Evolutionary conservation across 31 red algal species (phyloP).

Genomic region (Asparagopsis taxiformis): DNA sequence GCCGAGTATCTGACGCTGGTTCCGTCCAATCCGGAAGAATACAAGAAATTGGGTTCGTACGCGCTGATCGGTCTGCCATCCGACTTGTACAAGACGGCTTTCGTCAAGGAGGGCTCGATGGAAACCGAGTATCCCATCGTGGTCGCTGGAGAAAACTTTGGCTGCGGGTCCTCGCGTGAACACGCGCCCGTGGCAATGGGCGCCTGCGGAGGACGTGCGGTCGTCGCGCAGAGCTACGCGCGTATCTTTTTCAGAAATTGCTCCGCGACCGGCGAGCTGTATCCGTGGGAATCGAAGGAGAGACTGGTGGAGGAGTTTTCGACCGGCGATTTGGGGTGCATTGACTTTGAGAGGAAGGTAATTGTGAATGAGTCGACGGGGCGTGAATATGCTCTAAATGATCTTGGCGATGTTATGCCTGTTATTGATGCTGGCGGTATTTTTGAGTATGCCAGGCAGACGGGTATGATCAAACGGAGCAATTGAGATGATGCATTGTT

Average conservation of each 20-base stretch:
- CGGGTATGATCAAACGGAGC: constrained; percentile 99
- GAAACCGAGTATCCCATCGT: constrained; percentile 83
- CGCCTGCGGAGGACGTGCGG: constrained; percentile 79
- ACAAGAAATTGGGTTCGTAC: constrained; percentile 85
- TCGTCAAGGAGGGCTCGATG: constrained; percentile 46
- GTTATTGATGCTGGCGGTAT: constrained; percentile 95
- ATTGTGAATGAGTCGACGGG: constrained; percentile 67
- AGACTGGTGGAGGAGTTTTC: constrained; percentile 70
- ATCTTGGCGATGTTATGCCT: constrained; percentile 86
- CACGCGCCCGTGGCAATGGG: constrained; percentile 97
- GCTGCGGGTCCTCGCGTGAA: constrained; percentile 82
- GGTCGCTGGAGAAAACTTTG: constrained; percentile 90
- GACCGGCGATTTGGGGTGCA: constrained; percentile 77
- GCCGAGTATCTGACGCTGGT: constrained; percentile 91
- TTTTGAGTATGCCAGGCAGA: constrained; percentile 92
- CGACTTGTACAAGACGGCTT: constrained; percentile 67
- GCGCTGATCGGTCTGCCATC: constrained; percentile 81
- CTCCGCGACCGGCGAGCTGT: constrained; percentile 94
- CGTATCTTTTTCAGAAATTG: constrained; percentile 90
- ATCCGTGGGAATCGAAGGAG: constrained; percentile 79
- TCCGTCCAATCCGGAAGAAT: constrained; percentile 92
- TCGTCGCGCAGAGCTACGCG: constrained; percentile 77
- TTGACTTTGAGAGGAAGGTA: constrained; percentile 72
- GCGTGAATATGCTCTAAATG: constrained; percentile 58
- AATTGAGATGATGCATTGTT: too few relatives aligned